phyloP scores from a whole-genome alignment of 2,329 filamentous ascomycete genomes.

The Exserohilum turcica region DNA sequence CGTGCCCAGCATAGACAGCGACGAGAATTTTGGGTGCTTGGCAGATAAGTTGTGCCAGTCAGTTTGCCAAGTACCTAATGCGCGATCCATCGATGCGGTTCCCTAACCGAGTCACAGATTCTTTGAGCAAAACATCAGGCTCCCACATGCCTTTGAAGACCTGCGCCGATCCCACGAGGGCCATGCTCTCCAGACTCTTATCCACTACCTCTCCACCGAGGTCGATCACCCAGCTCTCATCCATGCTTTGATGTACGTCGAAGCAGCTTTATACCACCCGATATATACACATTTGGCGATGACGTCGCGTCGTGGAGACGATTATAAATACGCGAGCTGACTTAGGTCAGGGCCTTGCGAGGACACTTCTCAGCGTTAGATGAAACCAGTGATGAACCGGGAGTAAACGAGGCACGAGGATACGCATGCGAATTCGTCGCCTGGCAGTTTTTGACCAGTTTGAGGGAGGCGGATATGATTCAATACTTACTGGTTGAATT shows the following conservation, averaged over 20 bases:
- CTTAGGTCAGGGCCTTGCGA: constrained; percentile 65
- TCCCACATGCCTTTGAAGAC: constrained; percentile 75
- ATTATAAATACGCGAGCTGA: constrained; percentile 15
- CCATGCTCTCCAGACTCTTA: constrained; percentile 61
- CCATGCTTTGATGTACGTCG: constrained; percentile 71
- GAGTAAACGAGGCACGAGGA: constrained; percentile 70
- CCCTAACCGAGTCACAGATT: constrained; percentile 39
- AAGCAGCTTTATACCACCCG: background rate
- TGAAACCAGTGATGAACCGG: constrained; percentile 61
- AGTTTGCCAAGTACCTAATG: constrained; percentile 15
- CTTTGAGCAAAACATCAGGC: constrained; percentile 62
- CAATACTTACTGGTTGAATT: constrained; percentile 77
- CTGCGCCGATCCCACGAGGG: constrained; percentile 69
- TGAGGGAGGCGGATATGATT: constrained; percentile 74
- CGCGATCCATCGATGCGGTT: constrained; percentile 3
- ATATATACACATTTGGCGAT: background rate
- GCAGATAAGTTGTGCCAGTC: constrained; percentile 67
- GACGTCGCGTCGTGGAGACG: background rate
- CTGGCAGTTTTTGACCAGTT: constrained; percentile 74
- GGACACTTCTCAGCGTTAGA: constrained; percentile 73
- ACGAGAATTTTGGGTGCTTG: constrained; percentile 67
- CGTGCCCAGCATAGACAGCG: constrained; percentile 62
- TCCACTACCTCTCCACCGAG: constrained; percentile 66
- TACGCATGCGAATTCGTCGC: constrained; percentile 81
- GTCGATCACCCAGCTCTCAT: constrained; percentile 73